These are phyloP conservation scores for Acacia acuminata DNA, from an alignment of 306 rosid genomes.

Conservation along the genomic window DNA sequence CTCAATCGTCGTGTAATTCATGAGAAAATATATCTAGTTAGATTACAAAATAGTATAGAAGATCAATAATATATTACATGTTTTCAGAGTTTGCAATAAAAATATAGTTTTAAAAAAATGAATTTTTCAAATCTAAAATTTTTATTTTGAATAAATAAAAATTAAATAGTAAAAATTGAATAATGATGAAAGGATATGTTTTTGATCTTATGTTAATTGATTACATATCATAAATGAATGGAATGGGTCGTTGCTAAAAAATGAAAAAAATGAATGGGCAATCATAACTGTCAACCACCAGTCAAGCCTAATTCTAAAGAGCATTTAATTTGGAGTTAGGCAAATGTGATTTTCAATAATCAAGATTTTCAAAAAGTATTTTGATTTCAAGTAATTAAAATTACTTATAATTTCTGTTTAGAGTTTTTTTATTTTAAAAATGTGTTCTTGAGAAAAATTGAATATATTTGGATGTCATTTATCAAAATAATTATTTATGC, in stretches of 20 bases:
- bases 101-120: too few relatives aligned
- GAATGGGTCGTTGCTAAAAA: neutral
- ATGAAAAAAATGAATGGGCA: neutral
- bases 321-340: neutral
- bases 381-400: too few relatives aligned
- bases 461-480: neutral
- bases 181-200: neutral
- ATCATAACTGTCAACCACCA: conserved; percentile 14
- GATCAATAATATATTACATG: too few relatives aligned
- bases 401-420: too few relatives aligned
- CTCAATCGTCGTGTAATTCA: too few relatives aligned
- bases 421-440: too few relatives aligned
- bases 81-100: too few relatives aligned
- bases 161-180: neutral
- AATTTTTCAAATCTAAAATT: neutral
- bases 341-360: neutral
- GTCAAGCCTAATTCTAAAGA: conserved; percentile 1
- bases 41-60: too few relatives aligned
- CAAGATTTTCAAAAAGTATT: neutral
- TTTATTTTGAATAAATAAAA: neutral
- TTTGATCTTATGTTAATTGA: neutral
- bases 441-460: too few relatives aligned
- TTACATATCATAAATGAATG: neutral
- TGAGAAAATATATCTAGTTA: too few relatives aligned
- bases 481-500: too few relatives aligned